Evolutionary conservation across 1,284 basidiomycete species (phyloP).

Genomic region (Volvariella surrecta): DNA sequence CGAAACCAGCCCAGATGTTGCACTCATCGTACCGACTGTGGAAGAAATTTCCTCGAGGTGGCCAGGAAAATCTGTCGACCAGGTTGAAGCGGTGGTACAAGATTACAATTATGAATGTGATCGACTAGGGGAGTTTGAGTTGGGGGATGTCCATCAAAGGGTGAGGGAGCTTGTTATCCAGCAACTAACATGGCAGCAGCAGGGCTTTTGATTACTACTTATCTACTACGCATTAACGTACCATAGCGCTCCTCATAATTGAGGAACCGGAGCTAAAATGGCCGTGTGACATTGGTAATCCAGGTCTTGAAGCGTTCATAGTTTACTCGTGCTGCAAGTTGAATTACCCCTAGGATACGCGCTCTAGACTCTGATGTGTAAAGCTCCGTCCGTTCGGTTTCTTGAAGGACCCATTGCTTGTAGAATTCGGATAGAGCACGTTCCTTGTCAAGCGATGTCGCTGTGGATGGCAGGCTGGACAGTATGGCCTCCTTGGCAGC

Average conservation of each 20-base stretch:
- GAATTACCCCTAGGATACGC: conserved; percentile 46
- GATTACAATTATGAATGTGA: conserved; percentile 58
- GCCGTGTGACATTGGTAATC: conserved; percentile 13
- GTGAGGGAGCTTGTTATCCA: conserved; percentile 50
- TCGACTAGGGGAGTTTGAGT: conserved; percentile 40
- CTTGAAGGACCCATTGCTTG: conserved; percentile 61
- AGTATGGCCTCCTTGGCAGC: conserved; percentile 51
- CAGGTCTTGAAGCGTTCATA: conserved; percentile 30
- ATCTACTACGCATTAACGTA: too few relatives aligned
- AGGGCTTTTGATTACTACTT: too few relatives aligned
- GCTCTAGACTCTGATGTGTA: conserved; percentile 60
- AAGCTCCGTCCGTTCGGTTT: conserved; percentile 40
- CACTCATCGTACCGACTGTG: conserved; percentile 41
- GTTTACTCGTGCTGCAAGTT: conserved; percentile 42
- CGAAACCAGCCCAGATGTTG: conserved; percentile 44
- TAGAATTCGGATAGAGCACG: conserved; percentile 63
- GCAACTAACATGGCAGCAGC: conserved; percentile 26
- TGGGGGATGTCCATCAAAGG: conserved; percentile 52
- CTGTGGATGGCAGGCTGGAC: conserved; percentile 41
- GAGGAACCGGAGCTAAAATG: background rate
- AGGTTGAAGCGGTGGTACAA: conserved; percentile 42
- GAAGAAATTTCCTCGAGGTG: conserved; percentile 59
- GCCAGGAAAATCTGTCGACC: conserved; percentile 58
- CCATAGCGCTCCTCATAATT: too few relatives aligned
- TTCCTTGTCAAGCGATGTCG: conserved; percentile 48